Percentiles rank a stretch among this genome's conserved stretches.
phyloP scores from a whole-genome alignment of 2,329 filamentous ascomycete genomes.

The Podosphaera aphanis region DNA sequence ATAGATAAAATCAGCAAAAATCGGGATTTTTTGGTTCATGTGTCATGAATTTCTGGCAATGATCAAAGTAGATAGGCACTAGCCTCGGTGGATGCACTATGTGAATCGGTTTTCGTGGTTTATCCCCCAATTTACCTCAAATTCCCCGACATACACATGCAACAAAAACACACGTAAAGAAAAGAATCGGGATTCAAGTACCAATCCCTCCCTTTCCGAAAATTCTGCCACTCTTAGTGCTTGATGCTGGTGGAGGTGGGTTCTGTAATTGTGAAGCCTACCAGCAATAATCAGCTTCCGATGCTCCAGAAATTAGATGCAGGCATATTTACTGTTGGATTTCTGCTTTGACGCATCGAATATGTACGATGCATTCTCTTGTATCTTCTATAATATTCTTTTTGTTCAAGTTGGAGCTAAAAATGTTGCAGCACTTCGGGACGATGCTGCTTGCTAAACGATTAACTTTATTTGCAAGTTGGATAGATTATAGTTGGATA shows the following conservation, averaged over 20 bases:
- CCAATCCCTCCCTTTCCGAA: conserved; percentile 72
- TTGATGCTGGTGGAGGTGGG: conserved; percentile 74
- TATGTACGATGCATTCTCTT: conserved; percentile 82
- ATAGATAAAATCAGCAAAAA: conserved; percentile 12
- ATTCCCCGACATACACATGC: neutral
- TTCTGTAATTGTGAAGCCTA: conserved; percentile 46
- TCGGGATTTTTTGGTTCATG: neutral
- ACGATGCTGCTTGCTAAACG: neutral
- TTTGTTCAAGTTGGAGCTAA: neutral
- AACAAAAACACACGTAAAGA: conserved; percentile 16
- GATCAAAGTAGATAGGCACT: neutral
- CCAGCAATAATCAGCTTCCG: conserved; percentile 3
- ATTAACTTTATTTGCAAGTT: neutral
- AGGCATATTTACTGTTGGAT: conserved; percentile 54
- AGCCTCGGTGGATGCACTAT: neutral
- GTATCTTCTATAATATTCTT: conserved; percentile 7
- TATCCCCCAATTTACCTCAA: neutral
- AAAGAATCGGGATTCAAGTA: conserved; percentile 20
- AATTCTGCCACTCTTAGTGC: conserved; percentile 73
- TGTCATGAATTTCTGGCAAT: neutral
- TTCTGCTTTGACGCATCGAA: conserved; percentile 92
- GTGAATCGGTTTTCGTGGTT: neutral
- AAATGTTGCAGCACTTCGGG: neutral
- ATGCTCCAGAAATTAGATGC: conserved; percentile 1
- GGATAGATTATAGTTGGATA: neutral